phyloP scores from a whole-genome alignment of 768 basidiomycete species.

The Strobilomyces dryophilus region DNA sequence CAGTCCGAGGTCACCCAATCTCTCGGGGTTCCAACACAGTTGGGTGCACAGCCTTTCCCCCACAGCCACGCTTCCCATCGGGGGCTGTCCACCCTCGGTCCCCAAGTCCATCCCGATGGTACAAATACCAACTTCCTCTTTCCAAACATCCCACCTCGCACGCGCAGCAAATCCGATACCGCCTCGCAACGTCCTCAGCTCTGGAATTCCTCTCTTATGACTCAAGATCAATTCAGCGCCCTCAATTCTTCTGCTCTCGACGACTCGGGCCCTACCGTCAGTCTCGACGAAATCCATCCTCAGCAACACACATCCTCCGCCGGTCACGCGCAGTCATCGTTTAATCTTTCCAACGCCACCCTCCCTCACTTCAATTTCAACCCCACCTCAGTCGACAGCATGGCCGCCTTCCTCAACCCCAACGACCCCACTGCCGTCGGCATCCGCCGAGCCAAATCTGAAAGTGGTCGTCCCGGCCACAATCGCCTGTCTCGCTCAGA shows the following conservation, averaged over 20 bases:
- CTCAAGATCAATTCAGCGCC: slow-evolving; percentile 32
- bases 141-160: slow-evolving; percentile 38
- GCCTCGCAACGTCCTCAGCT: slow-evolving; percentile 47
- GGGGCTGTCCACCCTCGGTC: slow-evolving; percentile 34
- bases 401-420: slow-evolving; percentile 38
- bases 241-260: slow-evolving; percentile 37
- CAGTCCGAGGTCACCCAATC: slow-evolving; percentile 28
- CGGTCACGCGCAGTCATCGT: slow-evolving; percentile 24
- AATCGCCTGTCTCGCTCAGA: slow-evolving; percentile 58
- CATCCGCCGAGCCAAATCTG: slow-evolving; percentile 52
- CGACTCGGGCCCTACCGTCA: slow-evolving; percentile 31
- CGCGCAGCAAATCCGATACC: slow-evolving; percentile 59
- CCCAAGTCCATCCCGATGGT: slow-evolving; percentile 31
- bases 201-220: slow-evolving; percentile 44
- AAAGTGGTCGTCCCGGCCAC: slow-evolving; percentile 39
- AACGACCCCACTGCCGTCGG: slow-evolving; percentile 23
- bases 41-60: slow-evolving; percentile 26
- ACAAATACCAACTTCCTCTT: slow-evolving; percentile 37
- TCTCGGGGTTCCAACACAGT: slow-evolving; percentile 27
- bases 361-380: slow-evolving; percentile 36
- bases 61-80: slow-evolving; percentile 35
- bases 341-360: slow-evolving; percentile 24
- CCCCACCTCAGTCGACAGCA: slow-evolving; percentile 29
- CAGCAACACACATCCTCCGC: slow-evolving; percentile 24
- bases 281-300: slow-evolving; percentile 27